Percentiles rank a stretch among this genome's conserved stretches.
These are phyloP conservation scores for Fusarium bactridioides DNA, from an alignment of 2,329 filamentous ascomycete genomes.

Conservation along the genomic window DNA sequence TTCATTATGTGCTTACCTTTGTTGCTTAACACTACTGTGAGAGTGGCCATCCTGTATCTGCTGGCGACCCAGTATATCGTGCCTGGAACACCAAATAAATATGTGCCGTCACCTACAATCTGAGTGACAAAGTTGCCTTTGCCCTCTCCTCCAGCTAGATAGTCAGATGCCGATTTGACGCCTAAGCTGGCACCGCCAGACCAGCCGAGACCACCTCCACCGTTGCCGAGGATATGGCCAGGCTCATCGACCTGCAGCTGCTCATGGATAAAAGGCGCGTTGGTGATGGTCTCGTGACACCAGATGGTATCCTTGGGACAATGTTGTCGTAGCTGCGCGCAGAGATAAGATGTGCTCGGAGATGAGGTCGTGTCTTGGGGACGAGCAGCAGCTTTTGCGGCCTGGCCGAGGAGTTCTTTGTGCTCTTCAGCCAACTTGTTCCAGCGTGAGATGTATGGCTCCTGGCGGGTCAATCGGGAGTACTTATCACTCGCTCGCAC, in stretches of 20 bases:
- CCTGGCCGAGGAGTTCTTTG: not conserved
- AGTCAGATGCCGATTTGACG: slow-evolving; percentile 70
- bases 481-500: not conserved
- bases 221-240: slow-evolving; percentile 79
- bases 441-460: not conserved
- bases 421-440: not conserved
- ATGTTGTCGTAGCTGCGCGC: not conserved
- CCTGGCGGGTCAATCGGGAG: not conserved
- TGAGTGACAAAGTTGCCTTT: slow-evolving; percentile 54
- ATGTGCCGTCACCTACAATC: slow-evolving; percentile 60
- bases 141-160: slow-evolving; percentile 17
- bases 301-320: slow-evolving; percentile 64
- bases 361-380: not conserved
- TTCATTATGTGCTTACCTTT: slow-evolving; percentile 37
- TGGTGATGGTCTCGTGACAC: slow-evolving; percentile 78
- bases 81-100: slow-evolving; percentile 57
- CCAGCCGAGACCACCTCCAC: slow-evolving; percentile 80
- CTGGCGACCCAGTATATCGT: slow-evolving; percentile 59
- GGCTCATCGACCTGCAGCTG: slow-evolving; percentile 72
- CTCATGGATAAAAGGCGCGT: slow-evolving; percentile 70
- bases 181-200: slow-evolving; percentile 71
- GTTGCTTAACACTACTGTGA: slow-evolving; percentile 62
- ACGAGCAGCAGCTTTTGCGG: not conserved
- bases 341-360: not conserved
- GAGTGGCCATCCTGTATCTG: slow-evolving; percentile 55